phyloP scores from a whole-genome alignment of 176 grass and related monocot genomes.

The Alloteropsis semialata region DNA sequence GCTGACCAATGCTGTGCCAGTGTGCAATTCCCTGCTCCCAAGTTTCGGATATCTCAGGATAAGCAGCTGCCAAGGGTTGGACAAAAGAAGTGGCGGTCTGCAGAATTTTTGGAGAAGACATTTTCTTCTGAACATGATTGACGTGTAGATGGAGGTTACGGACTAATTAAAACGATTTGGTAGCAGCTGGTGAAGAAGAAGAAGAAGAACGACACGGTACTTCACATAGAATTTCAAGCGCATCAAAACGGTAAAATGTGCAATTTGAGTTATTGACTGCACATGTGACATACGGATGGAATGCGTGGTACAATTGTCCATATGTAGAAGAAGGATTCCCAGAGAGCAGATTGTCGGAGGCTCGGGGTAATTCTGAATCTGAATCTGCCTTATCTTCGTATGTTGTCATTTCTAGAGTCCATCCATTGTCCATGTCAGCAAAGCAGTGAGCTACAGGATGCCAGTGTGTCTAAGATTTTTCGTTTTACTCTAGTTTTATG shows the following conservation, averaged over 20 bases:
- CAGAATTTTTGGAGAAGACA: neutral
- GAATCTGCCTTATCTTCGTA: too few relatives aligned
- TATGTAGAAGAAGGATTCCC: neutral
- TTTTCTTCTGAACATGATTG: conserved; percentile 16
- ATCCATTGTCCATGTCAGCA: neutral
- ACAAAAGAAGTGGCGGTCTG: neutral
- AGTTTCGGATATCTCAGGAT: conserved; percentile 34
- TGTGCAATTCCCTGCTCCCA: conserved; percentile 1
- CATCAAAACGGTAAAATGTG: neutral
- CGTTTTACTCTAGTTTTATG: neutral
- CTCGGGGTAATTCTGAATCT: neutral
- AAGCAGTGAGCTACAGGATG: neutral
- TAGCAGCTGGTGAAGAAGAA: neutral
- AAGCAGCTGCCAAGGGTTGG: neutral
- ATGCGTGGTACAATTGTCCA: neutral
- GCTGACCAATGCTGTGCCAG: conserved; percentile 42
- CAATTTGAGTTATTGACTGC: neutral
- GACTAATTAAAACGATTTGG: neutral
- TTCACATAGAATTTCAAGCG: neutral
- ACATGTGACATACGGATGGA: neutral
- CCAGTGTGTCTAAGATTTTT: neutral
- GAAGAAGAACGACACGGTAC: neutral
- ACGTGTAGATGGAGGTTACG: neutral
- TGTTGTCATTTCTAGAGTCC: neutral
- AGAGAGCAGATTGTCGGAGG: neutral